Conservation (phyloP, 2,329 filamentous ascomycete species). For the Hypoxylon sp. region DNA sequence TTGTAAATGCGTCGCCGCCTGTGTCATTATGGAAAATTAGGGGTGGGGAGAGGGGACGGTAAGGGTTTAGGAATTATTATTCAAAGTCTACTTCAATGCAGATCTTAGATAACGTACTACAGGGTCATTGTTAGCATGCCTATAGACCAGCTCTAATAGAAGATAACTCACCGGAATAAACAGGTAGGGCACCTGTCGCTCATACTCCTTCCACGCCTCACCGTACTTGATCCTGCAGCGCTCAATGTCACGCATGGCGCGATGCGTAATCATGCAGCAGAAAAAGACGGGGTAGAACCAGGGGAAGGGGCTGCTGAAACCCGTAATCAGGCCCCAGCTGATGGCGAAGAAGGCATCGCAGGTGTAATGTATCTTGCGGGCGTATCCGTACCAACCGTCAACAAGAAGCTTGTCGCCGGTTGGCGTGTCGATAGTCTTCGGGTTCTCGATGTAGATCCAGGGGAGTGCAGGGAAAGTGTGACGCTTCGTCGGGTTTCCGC, state of each 20-base stretch:
- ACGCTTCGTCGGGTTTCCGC: conserved; percentile 75
- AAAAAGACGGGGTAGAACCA: conserved; percentile 94
- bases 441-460: conserved; percentile 85
- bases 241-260: conserved; percentile 79
- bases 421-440: conserved; percentile 78
- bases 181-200: conserved; percentile 81
- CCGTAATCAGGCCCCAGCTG: conserved; percentile 64
- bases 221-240: conserved; percentile 83
- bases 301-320: conserved; percentile 77
- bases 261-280: conserved; percentile 81
- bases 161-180: conserved; percentile 72
- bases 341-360: conserved; percentile 63
- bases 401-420: conserved; percentile 81
- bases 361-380: conserved; percentile 71
- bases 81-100: not conserved
- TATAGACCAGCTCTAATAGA: not conserved
- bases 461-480: conserved; percentile 91
- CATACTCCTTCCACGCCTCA: conserved; percentile 84
- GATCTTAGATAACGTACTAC: conserved; percentile 30
- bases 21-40: not conserved
- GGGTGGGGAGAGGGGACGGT: not conserved
- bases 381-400: conserved; percentile 85
- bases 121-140: not conserved
- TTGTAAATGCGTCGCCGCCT: conserved; percentile 5
- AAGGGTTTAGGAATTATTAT: not conserved